Evolutionary conservation across 139 green algal species (phyloP).

Genomic region (Ettlia oleoabundans): DNA sequence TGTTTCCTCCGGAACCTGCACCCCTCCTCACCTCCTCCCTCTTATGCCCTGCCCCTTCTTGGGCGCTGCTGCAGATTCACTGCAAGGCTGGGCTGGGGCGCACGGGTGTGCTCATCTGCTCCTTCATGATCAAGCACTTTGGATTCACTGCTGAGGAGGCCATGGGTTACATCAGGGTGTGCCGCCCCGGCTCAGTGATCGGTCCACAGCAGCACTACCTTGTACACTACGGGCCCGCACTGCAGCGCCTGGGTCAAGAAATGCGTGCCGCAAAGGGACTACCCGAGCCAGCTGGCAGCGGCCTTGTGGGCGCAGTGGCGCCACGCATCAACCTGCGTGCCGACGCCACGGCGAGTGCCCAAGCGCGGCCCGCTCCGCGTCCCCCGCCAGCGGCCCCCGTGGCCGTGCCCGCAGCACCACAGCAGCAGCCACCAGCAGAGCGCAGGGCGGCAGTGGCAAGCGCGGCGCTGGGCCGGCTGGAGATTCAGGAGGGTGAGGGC

Average conservation of each 20-base stretch:
- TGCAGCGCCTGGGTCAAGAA: constrained; percentile 29
- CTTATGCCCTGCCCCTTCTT: neutral
- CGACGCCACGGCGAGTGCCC: neutral
- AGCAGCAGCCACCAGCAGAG: neutral
- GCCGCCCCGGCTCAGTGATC: constrained; percentile 90
- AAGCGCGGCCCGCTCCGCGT: neutral
- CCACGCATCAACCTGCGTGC: constrained; percentile 5
- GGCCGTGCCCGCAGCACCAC: neutral
- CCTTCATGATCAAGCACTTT: constrained; percentile 95
- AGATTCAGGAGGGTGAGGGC: constrained; percentile 23
- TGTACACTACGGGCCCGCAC: constrained; percentile 59
- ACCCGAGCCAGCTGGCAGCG: neutral
- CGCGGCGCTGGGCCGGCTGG: constrained; percentile 12
- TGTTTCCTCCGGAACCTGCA: neutral
- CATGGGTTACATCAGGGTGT: constrained; percentile 94
- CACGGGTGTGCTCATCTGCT: constrained; percentile 90
- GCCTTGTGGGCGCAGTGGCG: neutral
- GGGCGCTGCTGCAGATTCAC: constrained; percentile 64
- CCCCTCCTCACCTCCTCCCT: neutral
- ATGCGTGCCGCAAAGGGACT: constrained; percentile 21
- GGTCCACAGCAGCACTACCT: constrained; percentile 94
- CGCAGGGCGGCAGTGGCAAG: neutral
- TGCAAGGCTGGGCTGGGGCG: constrained; percentile 96
- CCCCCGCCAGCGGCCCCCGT: neutral
- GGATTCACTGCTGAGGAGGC: constrained; percentile 85